A percentile compares a stretch with the other conserved stretches of the same genome.
Conservation (phyloP, 2,329 filamentous ascomycete genomes). For the Zopfia rhizophila region DNA sequence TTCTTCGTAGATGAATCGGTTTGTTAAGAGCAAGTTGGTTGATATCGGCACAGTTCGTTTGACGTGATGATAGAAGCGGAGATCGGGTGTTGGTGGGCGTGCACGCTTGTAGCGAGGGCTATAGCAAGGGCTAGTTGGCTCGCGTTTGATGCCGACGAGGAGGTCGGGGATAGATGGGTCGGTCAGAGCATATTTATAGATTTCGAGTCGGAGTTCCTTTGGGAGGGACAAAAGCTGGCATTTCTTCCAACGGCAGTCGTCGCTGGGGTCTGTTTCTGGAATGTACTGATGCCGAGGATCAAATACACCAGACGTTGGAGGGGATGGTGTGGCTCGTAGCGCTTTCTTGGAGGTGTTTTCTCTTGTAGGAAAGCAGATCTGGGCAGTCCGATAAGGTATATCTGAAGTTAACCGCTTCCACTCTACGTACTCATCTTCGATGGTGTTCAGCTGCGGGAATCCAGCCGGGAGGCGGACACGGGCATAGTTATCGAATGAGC, state of each 20-base stretch:
- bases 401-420: too few species aligned
- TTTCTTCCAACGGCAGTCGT: constrained; percentile 13
- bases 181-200: constrained; percentile 33
- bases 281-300: neutral
- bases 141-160: constrained; percentile 24
- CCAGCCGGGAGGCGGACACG: too few species aligned
- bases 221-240: constrained; percentile 32
- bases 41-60: constrained; percentile 11
- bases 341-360: too few species aligned
- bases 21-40: constrained; percentile 24
- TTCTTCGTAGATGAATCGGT: constrained; percentile 32
- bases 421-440: too few species aligned
- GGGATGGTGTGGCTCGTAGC: too few species aligned
- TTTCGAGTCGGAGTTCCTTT: constrained; percentile 32
- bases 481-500: too few species aligned
- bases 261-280: neutral
- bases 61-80: constrained; percentile 2
- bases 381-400: too few species aligned
- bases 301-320: too few species aligned
- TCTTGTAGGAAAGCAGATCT: too few species aligned
- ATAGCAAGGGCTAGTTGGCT: constrained; percentile 5
- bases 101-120: constrained; percentile 12
- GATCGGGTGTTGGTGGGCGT: constrained; percentile 7
- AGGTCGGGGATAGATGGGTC: constrained; percentile 21
- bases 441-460: too few species aligned